Percentiles rank a stretch among this genome's conserved stretches.
These are phyloP conservation scores for Capsella rubella DNA, from an alignment of 441 rosid genomes.

Conservation along the genomic window DNA sequence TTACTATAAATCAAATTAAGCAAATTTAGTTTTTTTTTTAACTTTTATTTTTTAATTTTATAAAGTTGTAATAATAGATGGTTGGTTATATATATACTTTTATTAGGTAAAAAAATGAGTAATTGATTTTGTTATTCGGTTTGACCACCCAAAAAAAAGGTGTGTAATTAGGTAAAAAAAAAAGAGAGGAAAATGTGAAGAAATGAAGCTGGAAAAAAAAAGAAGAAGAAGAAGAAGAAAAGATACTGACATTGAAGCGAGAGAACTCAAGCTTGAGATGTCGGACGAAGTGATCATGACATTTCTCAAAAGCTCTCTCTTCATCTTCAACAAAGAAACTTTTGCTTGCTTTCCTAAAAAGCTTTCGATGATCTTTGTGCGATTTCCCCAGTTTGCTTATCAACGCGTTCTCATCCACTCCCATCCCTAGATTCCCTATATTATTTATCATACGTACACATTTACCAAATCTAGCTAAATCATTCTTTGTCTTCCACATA, in stretches of 20 bases:
- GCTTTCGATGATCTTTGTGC: slow-evolving; percentile 55
- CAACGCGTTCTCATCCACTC: slow-evolving; percentile 79
- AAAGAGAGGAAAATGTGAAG: not conserved
- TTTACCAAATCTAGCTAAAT: not conserved
- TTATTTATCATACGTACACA: not conserved
- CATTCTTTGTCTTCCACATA: slow-evolving; percentile 1
- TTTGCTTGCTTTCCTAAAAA: slow-evolving; percentile 60
- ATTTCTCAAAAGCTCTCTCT: slow-evolving; percentile 70
- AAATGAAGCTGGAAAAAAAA: not conserved
- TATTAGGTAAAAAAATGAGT: slow-evolving; percentile 13
- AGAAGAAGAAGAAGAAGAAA: not conserved
- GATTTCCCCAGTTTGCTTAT: slow-evolving; percentile 67
- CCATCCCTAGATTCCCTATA: slow-evolving; percentile 56
- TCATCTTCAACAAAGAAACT: slow-evolving; percentile 72
- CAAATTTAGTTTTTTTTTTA: not conserved
- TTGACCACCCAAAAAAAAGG: not conserved
- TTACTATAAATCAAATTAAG: not conserved
- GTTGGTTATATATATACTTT: not conserved
- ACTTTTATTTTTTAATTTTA: not conserved
- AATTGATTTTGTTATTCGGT: not conserved
- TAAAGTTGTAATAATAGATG: not conserved
- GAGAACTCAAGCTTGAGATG: slow-evolving; percentile 79
- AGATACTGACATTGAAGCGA: slow-evolving; percentile 70
- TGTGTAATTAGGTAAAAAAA: not conserved
- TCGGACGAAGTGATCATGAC: slow-evolving; percentile 58